Evolutionary conservation across 495 filamentous ascomycete genomes (phyloP), one percentile per base, ranked within the genome.

Genomic region (Chaetomidium leptoderma): DNA sequence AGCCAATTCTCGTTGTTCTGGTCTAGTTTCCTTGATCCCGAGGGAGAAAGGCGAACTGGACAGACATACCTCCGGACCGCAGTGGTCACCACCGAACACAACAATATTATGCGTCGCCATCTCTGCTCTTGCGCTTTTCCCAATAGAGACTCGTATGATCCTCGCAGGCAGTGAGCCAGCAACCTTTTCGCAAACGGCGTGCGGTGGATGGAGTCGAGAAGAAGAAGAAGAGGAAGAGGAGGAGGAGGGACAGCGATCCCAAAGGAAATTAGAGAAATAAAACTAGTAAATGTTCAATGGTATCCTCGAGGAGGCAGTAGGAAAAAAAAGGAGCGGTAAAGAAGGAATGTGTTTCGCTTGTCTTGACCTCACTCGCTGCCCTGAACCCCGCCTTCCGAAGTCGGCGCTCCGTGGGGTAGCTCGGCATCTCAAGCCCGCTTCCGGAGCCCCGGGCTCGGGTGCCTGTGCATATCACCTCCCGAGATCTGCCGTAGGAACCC

Each of bases 1-100:
- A 48, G 45, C 27, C 43, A 14, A 29, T 19, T n/a, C 11, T 16
- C 43, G 2, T 26, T 11, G 17, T 29, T 27, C 43, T 27, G 23
- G 1, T 27, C 21, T 35, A 2, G 32, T 10, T 13, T 8, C 9
- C 9, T 13, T 10, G 30, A 9, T 9, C 32, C 32, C 32, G 14
- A 35, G 9, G 32, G 32, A 10, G 8, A 3, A 35, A 35, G n/a
- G n/a, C n/a, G n/a, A n/a, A n/a, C n/a, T n/a, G n/a, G n/a, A n/a
- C n/a, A n/a, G n/a, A n/a, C n/a, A n/a, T 70, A 93, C 93, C 85
- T 98, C 93, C 13, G 93, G 93, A 70, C 93, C 93, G 66, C 88
- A 91, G 74, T 96, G 90, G 74, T 98, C 93, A 68, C 93, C 93
- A 65, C 74, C 85, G 68, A 91, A 90, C 44, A 91, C 87, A 24